Base-by-base conservation (phyloP, 805 yeast species). In the Candida hispaniensis region DNA sequence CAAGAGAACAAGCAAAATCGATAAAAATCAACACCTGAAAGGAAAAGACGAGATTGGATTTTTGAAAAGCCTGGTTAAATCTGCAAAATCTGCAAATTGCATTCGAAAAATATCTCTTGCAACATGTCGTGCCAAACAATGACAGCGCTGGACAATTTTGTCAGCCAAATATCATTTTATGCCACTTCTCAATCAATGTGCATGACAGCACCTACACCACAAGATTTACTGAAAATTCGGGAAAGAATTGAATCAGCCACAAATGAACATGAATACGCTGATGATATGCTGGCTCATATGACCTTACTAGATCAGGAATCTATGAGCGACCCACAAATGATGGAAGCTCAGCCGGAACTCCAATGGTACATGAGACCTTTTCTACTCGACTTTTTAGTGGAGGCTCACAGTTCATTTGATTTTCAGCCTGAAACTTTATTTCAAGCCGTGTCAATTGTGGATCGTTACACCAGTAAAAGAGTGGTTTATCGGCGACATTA, bases 391-490 rank as follows among this genome's bases (percentile, higher is more conserved):
- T 86, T 85, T 49, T 59, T 85, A 14, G 67, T 81, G 45, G 88
- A 85, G 39, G 48, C 60, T 16, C 66, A 66, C 61, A 71, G 65
- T 49, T 80, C 56, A 47, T 71, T 52, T 57, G 80, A 59, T 57
- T 77, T 60, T 61, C 76, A 56, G 63, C 79, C 58, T 49, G 83
- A 47, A 68, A 83, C 63, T 60, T 75, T 63, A 65, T 81, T 50
- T 64, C 73, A 63, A 60, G 73, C 71, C 62, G 74, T 77, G 22
- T 74, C 76, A 47, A 66, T 86, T 34, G 78, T 88, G 43, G 98
- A 88, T 55, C 71, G 96, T 42, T 88, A 88, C 60, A 79, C 93
- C 53, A 79, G 94, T 34, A 79, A 76, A 48, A 67, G 97, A 47
- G 73, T 85, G 6, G 91, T 86, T 0, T 67, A 79, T 43, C 71